These are phyloP conservation scores for Psidium guajava DNA, from an alignment of 345 rosid species.

Conservation along the genomic window DNA sequence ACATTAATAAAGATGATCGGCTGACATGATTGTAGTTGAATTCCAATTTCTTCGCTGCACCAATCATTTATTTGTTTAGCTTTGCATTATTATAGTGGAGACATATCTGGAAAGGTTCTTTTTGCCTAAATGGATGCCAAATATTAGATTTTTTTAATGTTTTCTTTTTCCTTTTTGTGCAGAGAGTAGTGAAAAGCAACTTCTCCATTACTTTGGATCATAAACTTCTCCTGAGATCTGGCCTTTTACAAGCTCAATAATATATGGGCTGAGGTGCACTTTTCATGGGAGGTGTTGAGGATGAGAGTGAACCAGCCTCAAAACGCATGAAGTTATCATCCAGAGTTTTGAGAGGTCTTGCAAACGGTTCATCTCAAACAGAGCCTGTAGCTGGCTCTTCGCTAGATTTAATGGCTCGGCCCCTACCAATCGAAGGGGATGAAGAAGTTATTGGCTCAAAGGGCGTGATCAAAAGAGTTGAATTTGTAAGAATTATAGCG, in stretches of 20 bases:
- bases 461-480: slow-evolving; percentile 50
- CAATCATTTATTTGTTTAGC: background rate
- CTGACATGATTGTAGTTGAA: background rate
- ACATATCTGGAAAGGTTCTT: background rate
- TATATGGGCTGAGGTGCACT: slow-evolving; percentile 58
- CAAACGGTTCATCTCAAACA: slow-evolving; percentile 32
- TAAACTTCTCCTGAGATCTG: background rate
- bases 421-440: slow-evolving; percentile 41
- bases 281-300: slow-evolving; percentile 66
- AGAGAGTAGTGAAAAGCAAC: slow-evolving; percentile 8
- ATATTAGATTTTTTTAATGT: background rate
- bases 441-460: slow-evolving; percentile 46
- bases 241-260: slow-evolving; percentile 4
- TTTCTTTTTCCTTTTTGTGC: slow-evolving; percentile 4
- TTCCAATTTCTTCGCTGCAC: background rate
- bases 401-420: slow-evolving; percentile 51
- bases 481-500: slow-evolving; percentile 46
- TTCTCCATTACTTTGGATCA: slow-evolving; percentile 1
- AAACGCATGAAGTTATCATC: slow-evolving; percentile 43
- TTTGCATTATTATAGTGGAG: background rate
- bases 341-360: slow-evolving; percentile 20
- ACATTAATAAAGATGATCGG: background rate
- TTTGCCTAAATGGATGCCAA: background rate
- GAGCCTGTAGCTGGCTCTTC: slow-evolving; percentile 25
- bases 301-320: slow-evolving; percentile 47